Percentiles rank a stretch among this genome's conserved stretches.
Evolutionary conservation across 257 asterid species (phyloP).

Genomic region (Paulownia fortunei): DNA sequence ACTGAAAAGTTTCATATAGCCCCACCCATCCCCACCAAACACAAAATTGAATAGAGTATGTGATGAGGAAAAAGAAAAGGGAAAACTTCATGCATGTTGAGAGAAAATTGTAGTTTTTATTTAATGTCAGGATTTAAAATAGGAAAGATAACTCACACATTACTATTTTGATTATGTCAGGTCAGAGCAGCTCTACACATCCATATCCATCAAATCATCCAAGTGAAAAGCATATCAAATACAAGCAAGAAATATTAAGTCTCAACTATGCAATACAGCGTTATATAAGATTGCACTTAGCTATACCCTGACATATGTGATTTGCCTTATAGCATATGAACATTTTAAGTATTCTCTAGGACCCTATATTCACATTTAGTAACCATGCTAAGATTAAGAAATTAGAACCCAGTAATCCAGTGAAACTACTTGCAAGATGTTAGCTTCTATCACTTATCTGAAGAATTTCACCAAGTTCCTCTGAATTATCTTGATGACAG

Average conservation of each 20-base stretch:
- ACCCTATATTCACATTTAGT: neutral
- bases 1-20: constrained; percentile 16
- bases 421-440: constrained; percentile 44
- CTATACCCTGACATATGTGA: constrained; percentile 10
- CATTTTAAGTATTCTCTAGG: neutral
- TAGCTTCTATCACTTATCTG: constrained; percentile 45
- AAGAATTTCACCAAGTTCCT: constrained; percentile 52
- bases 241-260: constrained; percentile 21
- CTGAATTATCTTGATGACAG: constrained; percentile 76
- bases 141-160: constrained; percentile 30
- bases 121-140: constrained; percentile 11
- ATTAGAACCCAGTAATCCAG: constrained; percentile 11
- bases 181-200: constrained; percentile 26
- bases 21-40: neutral
- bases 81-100: constrained; percentile 24
- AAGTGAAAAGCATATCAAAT: constrained; percentile 21
- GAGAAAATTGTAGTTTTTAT: constrained; percentile 13
- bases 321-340: neutral
- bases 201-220: constrained; percentile 31
- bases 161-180: constrained; percentile 16
- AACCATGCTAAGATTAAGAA: constrained; percentile 8
- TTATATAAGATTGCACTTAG: constrained; percentile 17
- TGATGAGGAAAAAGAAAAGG: constrained; percentile 18
- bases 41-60: constrained; percentile 14
- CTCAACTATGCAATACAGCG: constrained; percentile 23